Percentiles rank a stretch among this genome's conserved stretches.
Conservation (phyloP, 345 rosid genomes). For the Eucalyptus globulus region DNA sequence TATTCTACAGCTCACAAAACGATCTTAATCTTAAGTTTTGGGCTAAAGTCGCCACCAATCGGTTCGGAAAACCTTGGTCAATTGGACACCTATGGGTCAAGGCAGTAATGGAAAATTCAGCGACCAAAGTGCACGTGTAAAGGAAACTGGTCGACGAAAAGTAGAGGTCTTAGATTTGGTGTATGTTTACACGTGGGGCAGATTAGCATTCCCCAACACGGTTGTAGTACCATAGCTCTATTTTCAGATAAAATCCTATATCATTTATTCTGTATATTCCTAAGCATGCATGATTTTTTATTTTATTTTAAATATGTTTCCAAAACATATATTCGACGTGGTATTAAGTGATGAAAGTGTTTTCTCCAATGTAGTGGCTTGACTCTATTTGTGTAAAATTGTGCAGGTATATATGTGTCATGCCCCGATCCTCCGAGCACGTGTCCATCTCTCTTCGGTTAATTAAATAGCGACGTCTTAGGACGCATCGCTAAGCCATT, state of each 20-base stretch:
- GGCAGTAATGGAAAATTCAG: background rate
- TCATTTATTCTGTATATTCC: background rate
- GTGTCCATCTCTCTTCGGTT: too few relatives aligned
- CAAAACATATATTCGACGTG: background rate
- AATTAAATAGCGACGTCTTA: too few relatives aligned
- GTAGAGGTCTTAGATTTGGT: background rate
- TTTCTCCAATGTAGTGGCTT: background rate
- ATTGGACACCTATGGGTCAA: background rate
- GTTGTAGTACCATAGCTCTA: background rate
- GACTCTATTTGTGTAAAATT: background rate
- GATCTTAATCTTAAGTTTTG: background rate
- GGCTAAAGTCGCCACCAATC: background rate
- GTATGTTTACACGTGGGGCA: background rate
- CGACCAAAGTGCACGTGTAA: background rate
- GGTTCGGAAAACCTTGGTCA: background rate
- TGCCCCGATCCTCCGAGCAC: too few relatives aligned
- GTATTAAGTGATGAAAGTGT: background rate
- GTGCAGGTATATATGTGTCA: background rate
- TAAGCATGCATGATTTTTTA: background rate
- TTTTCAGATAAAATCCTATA: background rate
- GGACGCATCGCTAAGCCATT: too few relatives aligned
- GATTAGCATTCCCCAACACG: background rate
- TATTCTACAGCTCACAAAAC: background rate
- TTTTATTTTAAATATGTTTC: background rate
- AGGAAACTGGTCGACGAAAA: background rate